Evolutionary conservation across 768 basidiomycete species (phyloP), one percentile per base, ranked within the genome.

Genomic region (Leucocoprinus leucothites): DNA sequence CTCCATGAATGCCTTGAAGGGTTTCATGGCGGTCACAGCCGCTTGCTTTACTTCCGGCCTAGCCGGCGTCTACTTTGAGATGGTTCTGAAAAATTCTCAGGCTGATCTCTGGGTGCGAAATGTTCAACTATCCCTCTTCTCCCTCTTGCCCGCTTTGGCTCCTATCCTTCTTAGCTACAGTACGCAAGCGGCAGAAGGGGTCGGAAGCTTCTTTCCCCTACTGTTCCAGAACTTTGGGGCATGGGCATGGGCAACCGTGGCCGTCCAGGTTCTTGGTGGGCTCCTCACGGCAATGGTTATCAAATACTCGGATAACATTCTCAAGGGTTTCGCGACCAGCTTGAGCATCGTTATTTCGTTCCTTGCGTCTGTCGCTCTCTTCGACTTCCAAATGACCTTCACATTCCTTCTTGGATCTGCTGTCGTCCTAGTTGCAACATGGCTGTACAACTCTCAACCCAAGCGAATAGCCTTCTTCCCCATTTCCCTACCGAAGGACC

Each of bases 11-110:
- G 84, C 87, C 8, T 67, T 88, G 57, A 92, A 84, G 58, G 96
- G 96, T 0, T 95, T 98, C 71, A 65, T 89, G 46, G 96, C 96
- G 1, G 95, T 98, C 49, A 79, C 84, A 6, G 83, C 87, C 13
- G 94, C 96, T 0, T 98, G 96, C 74, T 85, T 96, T 67, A 97
- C 95, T 0, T 96, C 94, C 0, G 96, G 96, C 22, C 83, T 98
- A 43, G 95, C 95, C 0, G 95, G 95, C 5, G 95, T 98, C 24
- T 98, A 98, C 73, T 98, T 98, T 62, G 96, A 98, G 74, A 94
- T 96, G 89, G 94, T 94, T 34, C 76, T 95, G 60, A 98, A 96
- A 74, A 87, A 88, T 62, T 89, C 91, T 2, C 86, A 86, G 61
- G 80, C 86, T 3, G 93, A 97, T 71, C 78, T 98, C 9, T 98